Percentiles rank a stretch among this genome's conserved stretches.
Evolutionary conservation across 768 basidiomycete species (phyloP).

Genomic region (Harrya chromipes): DNA sequence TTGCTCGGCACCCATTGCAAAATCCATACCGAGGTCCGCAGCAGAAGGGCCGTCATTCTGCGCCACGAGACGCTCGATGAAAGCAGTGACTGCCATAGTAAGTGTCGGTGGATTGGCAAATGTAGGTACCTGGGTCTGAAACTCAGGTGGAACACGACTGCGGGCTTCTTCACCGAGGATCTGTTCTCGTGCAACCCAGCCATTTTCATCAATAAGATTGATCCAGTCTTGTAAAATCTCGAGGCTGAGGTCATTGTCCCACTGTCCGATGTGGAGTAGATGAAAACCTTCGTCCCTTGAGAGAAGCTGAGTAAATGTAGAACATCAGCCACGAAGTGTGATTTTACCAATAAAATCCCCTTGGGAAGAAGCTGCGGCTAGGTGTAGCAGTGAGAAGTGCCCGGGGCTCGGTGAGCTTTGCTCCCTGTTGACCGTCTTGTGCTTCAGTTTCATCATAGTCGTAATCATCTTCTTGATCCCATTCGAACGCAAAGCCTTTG

Average conservation of each 20-base stretch:
- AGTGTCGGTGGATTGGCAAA: conserved; percentile 96
- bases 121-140: conserved; percentile 89
- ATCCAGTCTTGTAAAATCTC: conserved; percentile 92
- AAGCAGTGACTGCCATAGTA: conserved; percentile 89
- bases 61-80: conserved; percentile 69
- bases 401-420: conserved; percentile 68
- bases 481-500: conserved; percentile 81
- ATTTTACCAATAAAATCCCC: conserved; percentile 91
- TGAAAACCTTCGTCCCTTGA: conserved; percentile 97
- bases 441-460: conserved; percentile 37
- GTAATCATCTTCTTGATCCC: conserved; percentile 70
- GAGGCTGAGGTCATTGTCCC: conserved; percentile 90
- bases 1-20: conserved; percentile 51
- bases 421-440: conserved; percentile 44
- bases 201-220: conserved; percentile 84
- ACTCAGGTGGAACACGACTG: conserved; percentile 89
- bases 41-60: conserved; percentile 46
- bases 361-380: conserved; percentile 94
- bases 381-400: conserved; percentile 89
- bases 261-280: conserved; percentile 83
- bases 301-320: conserved; percentile 1
- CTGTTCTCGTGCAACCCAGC: conserved; percentile 96
- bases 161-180: conserved; percentile 96
- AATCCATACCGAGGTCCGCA: conserved; percentile 65
- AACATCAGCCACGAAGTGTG: not conserved